Percentiles rank a stretch among this genome's conserved stretches.
phyloP scores from a whole-genome alignment of 2,329 filamentous ascomycete species.

The Exophiala sp. region DNA sequence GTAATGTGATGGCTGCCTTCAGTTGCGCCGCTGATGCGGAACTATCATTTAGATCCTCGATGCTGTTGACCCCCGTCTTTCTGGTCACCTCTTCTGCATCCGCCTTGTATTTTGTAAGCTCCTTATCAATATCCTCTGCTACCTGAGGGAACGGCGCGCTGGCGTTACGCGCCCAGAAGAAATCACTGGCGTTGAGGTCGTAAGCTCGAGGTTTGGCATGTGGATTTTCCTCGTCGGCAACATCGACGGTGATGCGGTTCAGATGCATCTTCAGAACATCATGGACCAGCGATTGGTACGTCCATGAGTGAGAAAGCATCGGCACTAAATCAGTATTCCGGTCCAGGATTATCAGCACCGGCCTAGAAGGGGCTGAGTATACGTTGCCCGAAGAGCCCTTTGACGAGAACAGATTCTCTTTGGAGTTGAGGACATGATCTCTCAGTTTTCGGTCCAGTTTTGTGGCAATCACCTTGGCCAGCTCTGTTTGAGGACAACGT shows the following conservation, averaged over 20 bases:
- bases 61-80: conserved; percentile 85
- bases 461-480: conserved; percentile 87
- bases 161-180: conserved; percentile 94
- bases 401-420: conserved; percentile 90
- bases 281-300: conserved; percentile 77
- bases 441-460: conserved; percentile 93
- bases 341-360: conserved; percentile 88
- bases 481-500: conserved; percentile 83
- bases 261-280: conserved; percentile 73
- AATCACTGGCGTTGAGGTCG: conserved; percentile 82
- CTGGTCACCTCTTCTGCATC: conserved; percentile 90
- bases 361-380: conserved; percentile 65
- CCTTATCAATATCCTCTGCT: conserved; percentile 89
- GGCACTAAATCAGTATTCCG: conserved; percentile 92
- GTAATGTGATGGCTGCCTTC: conserved; percentile 86
- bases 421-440: conserved; percentile 94
- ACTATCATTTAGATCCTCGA: conserved; percentile 88
- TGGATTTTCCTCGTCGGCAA: conserved; percentile 67
- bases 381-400: conserved; percentile 45
- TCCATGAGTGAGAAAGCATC: conserved; percentile 98
- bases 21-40: conserved; percentile 86
- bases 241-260: conserved; percentile 90
- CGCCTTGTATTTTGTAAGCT: conserved; percentile 90
- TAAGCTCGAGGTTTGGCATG: conserved; percentile 74
- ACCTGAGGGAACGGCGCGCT: conserved; percentile 88